Evolutionary conservation across 1,284 basidiomycete species (phyloP), one percentile per base, ranked within the genome.

Genomic region (Sanghuangporus baumii): DNA sequence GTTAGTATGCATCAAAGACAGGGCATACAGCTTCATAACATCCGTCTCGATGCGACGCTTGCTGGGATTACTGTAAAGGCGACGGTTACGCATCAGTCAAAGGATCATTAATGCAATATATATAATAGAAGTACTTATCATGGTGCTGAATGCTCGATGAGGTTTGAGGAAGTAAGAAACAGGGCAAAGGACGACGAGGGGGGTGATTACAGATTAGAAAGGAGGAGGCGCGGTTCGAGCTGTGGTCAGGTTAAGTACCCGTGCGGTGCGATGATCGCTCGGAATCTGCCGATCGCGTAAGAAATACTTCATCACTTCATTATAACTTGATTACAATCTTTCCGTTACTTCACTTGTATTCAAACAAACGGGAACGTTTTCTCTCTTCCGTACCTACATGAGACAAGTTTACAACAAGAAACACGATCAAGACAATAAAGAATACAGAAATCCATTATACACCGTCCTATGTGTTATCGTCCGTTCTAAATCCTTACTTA

Each of bases 1-100:
- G 26, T 31, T 31, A 31, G 5, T 31, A 31, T 31, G 26, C 52
- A 11, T 57, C 38, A 16, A 26, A 48, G 50, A 58, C 43, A 61
- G 46, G 41, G 51, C 88, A 73, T 74, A 97, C 96, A 99, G 81
- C 81, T 98, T 98, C 95, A 98, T 98, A 63, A 99, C 95, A 81
- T 99, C 96, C 59, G 95, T 98, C 78, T 99, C 96, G 74, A 98
- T 96, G 65, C 96, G 89, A 68, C 96, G 91, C 78, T 95, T 98
- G 26, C 55, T 37, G 64, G 87, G 86, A 50, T 87, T 86, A 71
- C 81, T 86, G 81, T 82, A 72, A 20, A 46, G 43, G 67, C 72
- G 69, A 72, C 60, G 60, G 60, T 36, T 23, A 36, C 12, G 37
- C n/a, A 59, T 63, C 23, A 62, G 55, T 38, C 57, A 58, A n/a